Evolutionary conservation across 139 green algal genomes (phyloP).

Genomic region (Chlorella sp.): DNA sequence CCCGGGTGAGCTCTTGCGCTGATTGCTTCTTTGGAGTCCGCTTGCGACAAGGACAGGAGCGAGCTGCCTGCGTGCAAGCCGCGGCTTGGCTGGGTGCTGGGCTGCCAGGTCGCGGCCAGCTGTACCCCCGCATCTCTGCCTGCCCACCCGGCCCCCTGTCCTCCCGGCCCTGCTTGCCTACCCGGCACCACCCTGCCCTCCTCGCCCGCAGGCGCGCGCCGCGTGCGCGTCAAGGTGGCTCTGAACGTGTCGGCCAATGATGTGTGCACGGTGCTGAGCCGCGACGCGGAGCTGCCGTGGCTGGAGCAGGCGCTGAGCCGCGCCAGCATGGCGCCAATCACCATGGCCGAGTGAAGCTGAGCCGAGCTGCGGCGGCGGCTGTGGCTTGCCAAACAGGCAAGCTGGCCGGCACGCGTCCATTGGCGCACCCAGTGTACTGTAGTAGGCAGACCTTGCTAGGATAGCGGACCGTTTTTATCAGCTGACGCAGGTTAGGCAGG

Average conservation of each 20-base stretch:
- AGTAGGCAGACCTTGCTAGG: no score
- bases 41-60: not conserved
- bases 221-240: conserved; percentile 46
- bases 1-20: not conserved
- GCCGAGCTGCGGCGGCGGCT: no score
- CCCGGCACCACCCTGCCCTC: not conserved
- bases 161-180: not conserved
- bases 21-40: not conserved
- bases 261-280: conserved; percentile 34
- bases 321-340: not conserved
- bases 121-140: not conserved
- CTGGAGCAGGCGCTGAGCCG: conserved; percentile 9
- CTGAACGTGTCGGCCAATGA: conserved; percentile 58
- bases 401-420: no score
- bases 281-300: conserved; percentile 15
- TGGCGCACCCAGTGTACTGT: no score
- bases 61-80: not conserved
- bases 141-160: not conserved
- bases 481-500: no score
- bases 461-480: no score
- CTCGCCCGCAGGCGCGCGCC: conserved; percentile 12
- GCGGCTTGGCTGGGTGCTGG: not conserved
- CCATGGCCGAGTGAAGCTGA: no score
- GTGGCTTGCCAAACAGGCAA: no score
- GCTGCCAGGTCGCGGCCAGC: not conserved